A percentile compares a stretch with the other conserved stretches of the same genome.
phyloP scores from a whole-genome alignment of 495 filamentous ascomycete species.

The Cenococcum geophilum region DNA sequence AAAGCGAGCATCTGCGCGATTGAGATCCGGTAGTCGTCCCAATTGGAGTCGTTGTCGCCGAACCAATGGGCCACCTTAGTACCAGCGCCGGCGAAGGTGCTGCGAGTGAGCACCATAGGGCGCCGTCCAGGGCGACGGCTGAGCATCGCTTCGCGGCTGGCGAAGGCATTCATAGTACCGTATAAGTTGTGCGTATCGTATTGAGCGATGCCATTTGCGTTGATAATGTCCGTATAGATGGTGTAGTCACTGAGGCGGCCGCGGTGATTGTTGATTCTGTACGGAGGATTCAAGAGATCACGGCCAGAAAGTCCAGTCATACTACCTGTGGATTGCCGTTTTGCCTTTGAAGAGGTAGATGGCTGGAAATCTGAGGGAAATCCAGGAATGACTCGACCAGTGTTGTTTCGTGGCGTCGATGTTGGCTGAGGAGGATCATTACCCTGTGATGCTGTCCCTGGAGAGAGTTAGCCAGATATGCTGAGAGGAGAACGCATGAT shows the following conservation, averaged over 20 bases:
- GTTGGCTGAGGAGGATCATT: conserved; percentile 15
- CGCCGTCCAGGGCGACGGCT: conserved; percentile 58
- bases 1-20: conserved; percentile 70
- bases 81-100: conserved; percentile 76
- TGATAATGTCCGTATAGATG: conserved; percentile 65
- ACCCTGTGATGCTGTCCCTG: not conserved
- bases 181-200: conserved; percentile 87
- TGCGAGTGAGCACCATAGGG: conserved; percentile 76
- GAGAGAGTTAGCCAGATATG: conserved; percentile 50
- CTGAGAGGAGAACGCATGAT: no score
- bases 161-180: conserved; percentile 73
- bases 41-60: conserved; percentile 71
- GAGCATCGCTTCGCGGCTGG: conserved; percentile 63
- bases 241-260: conserved; percentile 43
- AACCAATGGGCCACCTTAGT: conserved; percentile 78
- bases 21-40: conserved; percentile 64
- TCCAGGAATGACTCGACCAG: conserved; percentile 59
- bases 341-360: conserved; percentile 49
- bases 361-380: conserved; percentile 70
- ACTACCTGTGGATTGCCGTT: conserved; percentile 58
- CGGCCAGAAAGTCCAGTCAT: conserved; percentile 54
- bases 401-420: conserved; percentile 41
- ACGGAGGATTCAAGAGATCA: conserved; percentile 70
- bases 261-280: conserved; percentile 64
- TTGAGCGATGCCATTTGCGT: conserved; percentile 64